Evolutionary conservation across 2,329 filamentous ascomycete species (phyloP).

Genomic region (Cordyceps fumosorosea): DNA sequence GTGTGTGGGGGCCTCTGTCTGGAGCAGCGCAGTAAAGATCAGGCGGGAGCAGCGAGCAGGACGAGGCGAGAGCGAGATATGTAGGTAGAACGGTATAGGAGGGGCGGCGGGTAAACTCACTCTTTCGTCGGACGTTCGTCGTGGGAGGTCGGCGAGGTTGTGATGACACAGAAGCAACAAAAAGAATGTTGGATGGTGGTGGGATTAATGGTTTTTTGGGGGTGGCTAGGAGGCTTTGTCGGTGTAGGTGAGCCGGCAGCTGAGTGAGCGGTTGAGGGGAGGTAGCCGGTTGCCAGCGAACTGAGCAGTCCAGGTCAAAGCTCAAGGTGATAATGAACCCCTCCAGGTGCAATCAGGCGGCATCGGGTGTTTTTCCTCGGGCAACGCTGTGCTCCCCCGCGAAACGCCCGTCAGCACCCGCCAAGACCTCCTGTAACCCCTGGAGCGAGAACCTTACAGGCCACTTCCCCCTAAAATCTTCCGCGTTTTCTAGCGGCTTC

Average conservation of each 20-base stretch:
- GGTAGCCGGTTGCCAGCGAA: neutral
- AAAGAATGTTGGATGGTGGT: constrained; percentile 12
- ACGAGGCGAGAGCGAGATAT: neutral
- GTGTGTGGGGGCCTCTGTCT: constrained; percentile 10
- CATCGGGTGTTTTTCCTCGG: neutral
- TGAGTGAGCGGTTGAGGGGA: neutral
- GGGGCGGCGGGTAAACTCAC: constrained; percentile 10
- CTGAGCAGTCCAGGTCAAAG: neutral
- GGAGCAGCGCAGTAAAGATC: neutral
- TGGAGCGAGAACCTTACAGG: neutral
- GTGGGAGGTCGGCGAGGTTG: neutral
- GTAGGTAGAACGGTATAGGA: neutral
- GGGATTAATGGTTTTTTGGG: constrained; percentile 7
- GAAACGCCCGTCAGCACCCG: neutral
- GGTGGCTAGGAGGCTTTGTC: neutral
- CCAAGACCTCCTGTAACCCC: neutral
- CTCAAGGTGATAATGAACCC: neutral
- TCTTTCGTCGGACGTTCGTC: constrained; percentile 7
- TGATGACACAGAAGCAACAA: constrained; percentile 3
- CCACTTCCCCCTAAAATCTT: neutral
- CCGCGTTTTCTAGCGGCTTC: neutral
- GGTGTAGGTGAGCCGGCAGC: neutral
- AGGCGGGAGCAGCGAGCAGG: neutral
- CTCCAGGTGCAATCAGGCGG: neutral
- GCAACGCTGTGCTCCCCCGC: neutral